phyloP scores from a whole-genome alignment of 1,284 basidiomycete species.

The Flammula alnicola region DNA sequence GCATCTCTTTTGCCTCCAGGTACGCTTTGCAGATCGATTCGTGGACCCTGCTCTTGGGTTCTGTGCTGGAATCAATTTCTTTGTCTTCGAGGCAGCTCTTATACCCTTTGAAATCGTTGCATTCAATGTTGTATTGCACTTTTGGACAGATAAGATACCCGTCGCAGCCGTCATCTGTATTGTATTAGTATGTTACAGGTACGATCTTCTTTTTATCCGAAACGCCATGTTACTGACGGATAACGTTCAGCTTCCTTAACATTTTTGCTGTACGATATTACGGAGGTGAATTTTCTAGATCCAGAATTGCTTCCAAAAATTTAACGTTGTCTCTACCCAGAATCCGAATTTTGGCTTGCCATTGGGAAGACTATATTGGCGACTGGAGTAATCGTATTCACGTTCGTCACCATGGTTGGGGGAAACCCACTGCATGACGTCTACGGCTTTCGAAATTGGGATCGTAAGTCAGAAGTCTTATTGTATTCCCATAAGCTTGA shows the following conservation, averaged over 20 bases:
- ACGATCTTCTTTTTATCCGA: background rate
- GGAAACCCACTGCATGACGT: slow-evolving; percentile 67
- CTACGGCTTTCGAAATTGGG: slow-evolving; percentile 66
- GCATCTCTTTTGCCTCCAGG: slow-evolving; percentile 25
- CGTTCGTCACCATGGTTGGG: slow-evolving; percentile 67
- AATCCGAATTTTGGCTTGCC: slow-evolving; percentile 63
- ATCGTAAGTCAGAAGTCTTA: slow-evolving; percentile 36
- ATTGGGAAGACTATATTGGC: slow-evolving; percentile 60
- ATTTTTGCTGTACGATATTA: slow-evolving; percentile 51
- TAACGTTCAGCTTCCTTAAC: slow-evolving; percentile 42
- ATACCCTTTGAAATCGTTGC: slow-evolving; percentile 52
- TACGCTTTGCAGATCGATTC: slow-evolving; percentile 51
- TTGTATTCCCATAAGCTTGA: background rate
- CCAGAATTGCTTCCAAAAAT: slow-evolving; percentile 1
- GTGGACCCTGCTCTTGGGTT: slow-evolving; percentile 54
- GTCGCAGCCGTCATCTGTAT: slow-evolving; percentile 43
- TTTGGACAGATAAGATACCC: slow-evolving; percentile 55
- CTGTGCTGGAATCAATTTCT: slow-evolving; percentile 51
- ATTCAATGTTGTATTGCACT: slow-evolving; percentile 49
- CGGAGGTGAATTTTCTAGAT: slow-evolving; percentile 42
- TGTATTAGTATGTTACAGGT: slow-evolving; percentile 46
- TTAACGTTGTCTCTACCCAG: slow-evolving; percentile 30
- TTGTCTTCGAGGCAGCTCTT: slow-evolving; percentile 47
- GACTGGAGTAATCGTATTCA: slow-evolving; percentile 62
- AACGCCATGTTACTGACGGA: background rate